These are phyloP conservation scores for Peziza echinospora DNA, from an alignment of 495 filamentous ascomycete species.

Conservation along the genomic window DNA sequence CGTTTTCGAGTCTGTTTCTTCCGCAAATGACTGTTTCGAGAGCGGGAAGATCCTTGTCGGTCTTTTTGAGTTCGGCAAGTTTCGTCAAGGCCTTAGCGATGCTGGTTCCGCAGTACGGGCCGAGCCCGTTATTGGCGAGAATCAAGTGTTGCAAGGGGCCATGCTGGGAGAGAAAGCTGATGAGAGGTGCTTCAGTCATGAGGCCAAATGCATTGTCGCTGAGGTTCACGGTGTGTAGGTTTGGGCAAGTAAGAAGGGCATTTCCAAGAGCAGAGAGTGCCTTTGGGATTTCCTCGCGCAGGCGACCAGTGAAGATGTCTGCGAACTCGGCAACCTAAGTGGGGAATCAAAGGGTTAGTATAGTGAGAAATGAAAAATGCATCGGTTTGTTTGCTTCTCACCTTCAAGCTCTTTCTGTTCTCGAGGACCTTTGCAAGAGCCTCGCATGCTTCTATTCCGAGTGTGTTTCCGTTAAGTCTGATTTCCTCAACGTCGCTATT, in stretches of 20 bases:
- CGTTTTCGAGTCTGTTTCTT: conserved; percentile 84
- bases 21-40: conserved; percentile 91
- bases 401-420: conserved; percentile 57
- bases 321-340: conserved; percentile 61
- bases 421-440: conserved; percentile 57
- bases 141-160: conserved; percentile 75
- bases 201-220: conserved; percentile 96
- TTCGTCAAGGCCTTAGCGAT: conserved; percentile 57
- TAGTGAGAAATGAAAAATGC: neutral
- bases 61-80: conserved; percentile 50
- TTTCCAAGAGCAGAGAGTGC: conserved; percentile 69
- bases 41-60: conserved; percentile 56
- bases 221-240: conserved; percentile 77
- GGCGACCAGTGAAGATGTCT: conserved; percentile 90
- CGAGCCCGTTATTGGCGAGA: conserved; percentile 96
- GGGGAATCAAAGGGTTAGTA: conserved; percentile 2
- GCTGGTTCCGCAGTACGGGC: conserved; percentile 64
- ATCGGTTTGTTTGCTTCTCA: conserved; percentile 22
- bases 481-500: conserved; percentile 64
- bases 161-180: conserved; percentile 68
- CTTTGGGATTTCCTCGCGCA: conserved; percentile 80
- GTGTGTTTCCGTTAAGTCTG: conserved; percentile 65
- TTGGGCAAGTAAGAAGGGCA: conserved; percentile 58
- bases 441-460: conserved; percentile 70
- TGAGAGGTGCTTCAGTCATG: conserved; percentile 63